Base-by-base conservation (phyloP, 2,329 filamentous ascomycete species). In the Apiospora malaysiana region DNA sequence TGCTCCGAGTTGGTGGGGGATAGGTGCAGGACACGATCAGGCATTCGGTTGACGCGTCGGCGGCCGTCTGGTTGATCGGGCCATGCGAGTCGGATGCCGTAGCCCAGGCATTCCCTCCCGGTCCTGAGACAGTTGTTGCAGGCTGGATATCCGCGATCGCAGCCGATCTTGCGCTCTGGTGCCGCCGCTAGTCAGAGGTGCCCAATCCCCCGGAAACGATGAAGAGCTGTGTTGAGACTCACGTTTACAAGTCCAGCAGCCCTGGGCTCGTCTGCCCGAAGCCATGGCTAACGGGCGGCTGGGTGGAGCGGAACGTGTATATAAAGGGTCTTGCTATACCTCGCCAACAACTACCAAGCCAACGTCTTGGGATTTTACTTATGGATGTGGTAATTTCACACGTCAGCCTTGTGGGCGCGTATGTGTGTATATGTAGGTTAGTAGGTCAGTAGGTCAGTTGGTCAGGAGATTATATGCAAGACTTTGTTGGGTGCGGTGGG, bases 111-210 rank as follows among this genome's bases (percentile, higher is more conserved):
- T 71, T 78, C 70, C 71, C 84, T 80, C 23, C 80, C 80, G 2
- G 83, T 82, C 27, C 81, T 79, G 18, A 78, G 76, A 73, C 85
- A 86, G 74, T 85, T 85, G 66, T 80, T 78, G 77, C 85, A 86
- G 27, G 75, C 73, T 4, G 85, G 84, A 32, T 82, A 77, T 18
- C 78, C 76, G 69, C 81, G 81, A 75, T 86, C 85, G 72, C 85
- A 86, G 63, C 84, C 83, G 71, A 86, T 83, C 75, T 86, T 86
- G 70, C 84, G 83, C 72, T 81, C 84, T 86, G 75, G 51, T 18
- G 46, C 67, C 4, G 67, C 14, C 8, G 21, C 37, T 18, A 27
- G 40, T 46, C 40, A 67, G 40, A 46, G 40, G 65, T 32, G 21
- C n/a, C 72, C 69, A 21, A 68, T 70, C 71, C 43, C 25, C 32